A percentile compares a stretch with the other conserved stretches of the same genome.
These are phyloP conservation scores for Boletus coccyginus DNA, from an alignment of 768 basidiomycete species.

Conservation along the genomic window DNA sequence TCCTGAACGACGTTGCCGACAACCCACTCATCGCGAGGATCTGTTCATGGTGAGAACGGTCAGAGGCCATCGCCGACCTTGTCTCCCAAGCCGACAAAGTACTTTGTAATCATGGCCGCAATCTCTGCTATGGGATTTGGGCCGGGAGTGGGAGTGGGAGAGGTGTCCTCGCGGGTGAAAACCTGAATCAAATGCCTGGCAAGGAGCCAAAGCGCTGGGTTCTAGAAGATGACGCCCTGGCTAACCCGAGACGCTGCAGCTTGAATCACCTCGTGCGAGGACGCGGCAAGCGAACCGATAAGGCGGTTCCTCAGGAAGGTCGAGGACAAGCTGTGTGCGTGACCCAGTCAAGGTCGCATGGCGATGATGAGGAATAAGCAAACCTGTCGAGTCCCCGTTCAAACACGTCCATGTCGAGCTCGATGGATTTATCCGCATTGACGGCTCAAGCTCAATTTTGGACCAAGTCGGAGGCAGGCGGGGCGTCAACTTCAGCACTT, in stretches of 20 bases:
- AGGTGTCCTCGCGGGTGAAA: no score
- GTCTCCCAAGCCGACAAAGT: neutral
- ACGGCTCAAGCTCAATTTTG: neutral
- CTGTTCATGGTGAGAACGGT: no score
- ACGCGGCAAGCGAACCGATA: slow-evolving; percentile 23
- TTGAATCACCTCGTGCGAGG: slow-evolving; percentile 5
- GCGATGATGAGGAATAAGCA: no score
- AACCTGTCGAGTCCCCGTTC: slow-evolving; percentile 39
- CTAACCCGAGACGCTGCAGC: slow-evolving; percentile 18
- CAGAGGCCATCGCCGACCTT: no score
- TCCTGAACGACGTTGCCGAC: slow-evolving; percentile 30
- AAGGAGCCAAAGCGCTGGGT: slow-evolving; percentile 24
- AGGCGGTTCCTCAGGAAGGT: slow-evolving; percentile 20
- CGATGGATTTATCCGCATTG: slow-evolving; percentile 4
- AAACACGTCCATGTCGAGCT: slow-evolving; percentile 22
- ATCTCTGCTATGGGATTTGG: no score
- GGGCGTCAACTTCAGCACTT: slow-evolving; percentile 8
- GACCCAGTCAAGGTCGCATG: no score
- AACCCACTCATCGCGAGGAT: slow-evolving; percentile 40
- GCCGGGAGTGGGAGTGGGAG: no score
- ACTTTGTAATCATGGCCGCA: no score
- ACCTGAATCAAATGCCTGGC: no score
- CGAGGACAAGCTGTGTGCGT: slow-evolving; percentile 27
- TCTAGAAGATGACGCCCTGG: slow-evolving; percentile 43
- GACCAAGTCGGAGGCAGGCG: no score